Evolutionary conservation across 202 grass and related monocot species (phyloP), one percentile per base, ranked within the genome.

Genomic region (Musa balbisiana): DNA sequence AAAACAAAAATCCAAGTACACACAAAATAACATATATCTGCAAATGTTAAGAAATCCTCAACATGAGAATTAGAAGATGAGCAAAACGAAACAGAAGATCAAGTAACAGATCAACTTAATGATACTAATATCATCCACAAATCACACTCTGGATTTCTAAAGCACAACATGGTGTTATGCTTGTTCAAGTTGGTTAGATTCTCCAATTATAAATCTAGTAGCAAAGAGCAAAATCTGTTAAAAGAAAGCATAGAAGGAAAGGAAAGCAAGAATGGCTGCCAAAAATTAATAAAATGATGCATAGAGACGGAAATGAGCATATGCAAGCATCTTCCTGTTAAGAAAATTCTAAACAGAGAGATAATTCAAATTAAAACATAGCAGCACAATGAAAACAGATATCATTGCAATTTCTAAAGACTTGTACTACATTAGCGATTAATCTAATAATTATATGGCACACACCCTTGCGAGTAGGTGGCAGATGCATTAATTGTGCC

Each of bases 391-490:
- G 33, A 43, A 43, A 43, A 43, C 33, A 43, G 33, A 43, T 43
- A 43, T 43, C 33, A 43, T 43, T 43, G 33, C 33, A 43, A 43
- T 43, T 43, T 43, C 4, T 49, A 19, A 21, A 60, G 56, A 4
- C 17, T 60, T n/a, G 8, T 60, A 20, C n/a, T 60, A 9, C 15
- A 8, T 19, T 60, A 60, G n/a, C 6, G 19, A 6, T 60, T n/a
- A 60, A 60, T 60, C 3, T 60, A 60, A 60, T 60, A 80, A 80
- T 63, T 81, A 12, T 78, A 84, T 16, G 27, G 15, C 26, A 77
- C 96, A 9, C 86, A 96, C 96, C 90, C 87, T 80, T 99, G 85
- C 29, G 96, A 99, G 87, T 99, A 99, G 25, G 88, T 82, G 71
- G 83, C 81, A 72, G 96, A 99, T 53, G 94, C 62, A 16, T 72